Conservation (phyloP, 208 protist genomes). For the Leishmania guyanensis region DNA sequence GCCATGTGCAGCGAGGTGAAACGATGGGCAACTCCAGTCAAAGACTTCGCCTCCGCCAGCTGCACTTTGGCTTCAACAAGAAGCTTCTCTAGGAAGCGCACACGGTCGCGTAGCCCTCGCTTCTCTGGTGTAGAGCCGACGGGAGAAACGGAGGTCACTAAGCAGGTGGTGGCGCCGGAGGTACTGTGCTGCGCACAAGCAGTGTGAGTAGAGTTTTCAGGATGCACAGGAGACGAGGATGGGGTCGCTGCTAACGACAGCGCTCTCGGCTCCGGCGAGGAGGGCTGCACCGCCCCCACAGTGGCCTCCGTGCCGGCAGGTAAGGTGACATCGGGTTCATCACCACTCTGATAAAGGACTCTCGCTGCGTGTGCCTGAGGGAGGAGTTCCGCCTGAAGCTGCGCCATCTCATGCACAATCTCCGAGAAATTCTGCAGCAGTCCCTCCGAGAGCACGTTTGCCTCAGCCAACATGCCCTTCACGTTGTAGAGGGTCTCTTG, state of each 20-base stretch:
- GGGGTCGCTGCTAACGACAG: background rate
- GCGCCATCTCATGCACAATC: slow-evolving; percentile 26
- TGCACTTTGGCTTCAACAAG: slow-evolving; percentile 39
- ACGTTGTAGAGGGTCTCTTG: slow-evolving; percentile 37
- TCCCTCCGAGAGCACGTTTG: slow-evolving; percentile 40
- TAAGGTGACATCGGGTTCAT: background rate
- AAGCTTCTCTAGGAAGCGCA: slow-evolving; percentile 29
- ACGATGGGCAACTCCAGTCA: slow-evolving; percentile 9
- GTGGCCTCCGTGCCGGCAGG: background rate
- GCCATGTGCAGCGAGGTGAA: background rate
- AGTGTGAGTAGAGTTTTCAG: background rate
- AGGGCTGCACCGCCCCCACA: background rate
- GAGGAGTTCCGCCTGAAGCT: slow-evolving; percentile 3
- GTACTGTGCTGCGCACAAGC: background rate
- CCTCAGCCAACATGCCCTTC: slow-evolving; percentile 37
- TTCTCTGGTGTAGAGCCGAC: background rate
- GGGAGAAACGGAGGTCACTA: background rate
- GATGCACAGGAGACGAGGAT: background rate
- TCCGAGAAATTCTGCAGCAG: slow-evolving; percentile 35
- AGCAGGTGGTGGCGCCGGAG: background rate
- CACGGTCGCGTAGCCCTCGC: slow-evolving; percentile 23
- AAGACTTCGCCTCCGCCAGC: slow-evolving; percentile 30
- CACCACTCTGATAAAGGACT: background rate
- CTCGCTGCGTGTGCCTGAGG: background rate
- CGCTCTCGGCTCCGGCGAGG: too few species aligned